Conservation (phyloP, 306 rosid species). For the Neltuma alba region DNA sequence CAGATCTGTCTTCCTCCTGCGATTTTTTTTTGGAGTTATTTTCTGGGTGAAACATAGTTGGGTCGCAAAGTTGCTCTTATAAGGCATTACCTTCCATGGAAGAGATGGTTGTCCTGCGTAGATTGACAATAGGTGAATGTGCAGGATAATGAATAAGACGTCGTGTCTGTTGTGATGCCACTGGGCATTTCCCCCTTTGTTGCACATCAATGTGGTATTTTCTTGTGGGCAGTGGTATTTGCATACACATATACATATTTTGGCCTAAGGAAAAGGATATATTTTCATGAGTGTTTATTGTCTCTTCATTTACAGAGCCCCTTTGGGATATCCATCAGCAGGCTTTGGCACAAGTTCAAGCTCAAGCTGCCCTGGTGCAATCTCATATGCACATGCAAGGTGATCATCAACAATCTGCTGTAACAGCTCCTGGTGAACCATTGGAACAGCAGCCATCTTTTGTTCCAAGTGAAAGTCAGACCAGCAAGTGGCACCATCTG, state of each 20-base stretch:
- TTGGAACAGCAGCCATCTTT: slow-evolving; percentile 48
- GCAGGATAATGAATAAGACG: slow-evolving; percentile 22
- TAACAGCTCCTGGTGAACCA: slow-evolving; percentile 50
- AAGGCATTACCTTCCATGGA: background rate
- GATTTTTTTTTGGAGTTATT: background rate
- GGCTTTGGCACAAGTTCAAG: slow-evolving; percentile 97
- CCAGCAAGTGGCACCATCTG: slow-evolving; percentile 55
- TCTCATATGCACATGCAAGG: slow-evolving; percentile 77
- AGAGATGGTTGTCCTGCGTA: background rate
- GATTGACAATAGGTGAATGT: background rate
- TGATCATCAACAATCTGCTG: slow-evolving; percentile 60
- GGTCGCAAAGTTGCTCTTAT: background rate
- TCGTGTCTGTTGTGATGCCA: slow-evolving; percentile 22
- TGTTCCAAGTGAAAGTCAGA: slow-evolving; percentile 57
- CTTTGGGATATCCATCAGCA: slow-evolving; percentile 99
- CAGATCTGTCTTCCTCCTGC: background rate
- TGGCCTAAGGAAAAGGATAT: slow-evolving; percentile 25
- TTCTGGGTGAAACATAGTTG: background rate
- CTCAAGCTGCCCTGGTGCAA: slow-evolving; percentile 90
- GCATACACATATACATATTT: background rate
- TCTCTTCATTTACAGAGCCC: slow-evolving; percentile 75
- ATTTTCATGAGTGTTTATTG: slow-evolving; percentile 21
- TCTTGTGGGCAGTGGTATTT: background rate
- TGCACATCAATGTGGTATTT: slow-evolving; percentile 16
- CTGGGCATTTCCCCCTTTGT: slow-evolving; percentile 7